phyloP scores from a whole-genome alignment of 106 monocot genomes.

The Dioscorea zingiberensis region DNA sequence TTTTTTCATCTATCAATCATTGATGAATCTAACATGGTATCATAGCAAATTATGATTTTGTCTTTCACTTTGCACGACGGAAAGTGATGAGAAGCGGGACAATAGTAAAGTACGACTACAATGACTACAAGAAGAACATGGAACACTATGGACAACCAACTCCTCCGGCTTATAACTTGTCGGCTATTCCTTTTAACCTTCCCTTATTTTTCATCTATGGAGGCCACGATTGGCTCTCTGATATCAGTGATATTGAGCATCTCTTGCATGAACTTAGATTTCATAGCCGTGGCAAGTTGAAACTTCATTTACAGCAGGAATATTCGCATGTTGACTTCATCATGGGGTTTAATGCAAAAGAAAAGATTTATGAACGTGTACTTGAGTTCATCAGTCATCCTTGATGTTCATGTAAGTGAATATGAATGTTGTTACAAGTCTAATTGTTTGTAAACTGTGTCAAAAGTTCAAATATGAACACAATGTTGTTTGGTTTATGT shows the following conservation, averaged over 20 bases:
- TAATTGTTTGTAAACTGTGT: too few species aligned
- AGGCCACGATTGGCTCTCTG: constrained; percentile 30
- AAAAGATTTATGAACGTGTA: constrained; percentile 17
- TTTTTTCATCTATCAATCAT: too few species aligned
- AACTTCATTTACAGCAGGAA: constrained; percentile 18
- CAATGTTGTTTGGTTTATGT: too few species aligned
- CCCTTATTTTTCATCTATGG: constrained; percentile 48
- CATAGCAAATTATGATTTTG: not conserved
- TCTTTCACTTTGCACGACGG: not conserved
- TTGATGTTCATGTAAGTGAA: too few species aligned
- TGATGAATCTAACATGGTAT: too few species aligned
- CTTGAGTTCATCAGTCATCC: too few species aligned
- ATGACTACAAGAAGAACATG: constrained; percentile 6
- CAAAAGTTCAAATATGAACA: too few species aligned
- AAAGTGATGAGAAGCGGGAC: constrained; percentile 30
- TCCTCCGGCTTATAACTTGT: constrained; percentile 38
- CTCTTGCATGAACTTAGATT: constrained; percentile 23
- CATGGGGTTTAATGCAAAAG: constrained; percentile 30
- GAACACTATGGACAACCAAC: constrained; percentile 28
- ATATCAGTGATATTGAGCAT: constrained; percentile 22
- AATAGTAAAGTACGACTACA: constrained; percentile 40
- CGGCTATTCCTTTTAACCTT: constrained; percentile 32
- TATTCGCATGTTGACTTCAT: constrained; percentile 45
- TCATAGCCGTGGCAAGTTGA: constrained; percentile 24
- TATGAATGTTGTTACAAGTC: too few species aligned